Evolutionary conservation across 768 basidiomycete genomes (phyloP).

Genomic region (Lactarius hengduanensis): DNA sequence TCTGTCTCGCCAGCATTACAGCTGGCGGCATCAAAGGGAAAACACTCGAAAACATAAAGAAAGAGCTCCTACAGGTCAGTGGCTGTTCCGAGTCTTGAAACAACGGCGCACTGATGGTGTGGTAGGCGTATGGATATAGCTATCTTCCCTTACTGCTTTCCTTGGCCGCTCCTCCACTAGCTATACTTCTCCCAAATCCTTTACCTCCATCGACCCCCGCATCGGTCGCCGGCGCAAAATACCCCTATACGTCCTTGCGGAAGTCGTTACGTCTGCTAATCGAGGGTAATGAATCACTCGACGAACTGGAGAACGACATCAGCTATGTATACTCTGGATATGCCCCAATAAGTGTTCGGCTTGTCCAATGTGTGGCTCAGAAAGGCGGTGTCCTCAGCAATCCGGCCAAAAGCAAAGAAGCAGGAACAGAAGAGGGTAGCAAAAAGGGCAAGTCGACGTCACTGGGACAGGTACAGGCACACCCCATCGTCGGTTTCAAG

Average conservation of each 20-base stretch:
- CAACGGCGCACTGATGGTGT: slow-evolving; percentile 31
- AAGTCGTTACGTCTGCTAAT: slow-evolving; percentile 90
- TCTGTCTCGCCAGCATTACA: slow-evolving; percentile 85
- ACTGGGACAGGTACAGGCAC: slow-evolving; percentile 69
- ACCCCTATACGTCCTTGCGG: slow-evolving; percentile 69
- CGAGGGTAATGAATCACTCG: slow-evolving; percentile 78
- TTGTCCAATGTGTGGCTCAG: slow-evolving; percentile 91
- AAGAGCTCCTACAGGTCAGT: slow-evolving; percentile 80
- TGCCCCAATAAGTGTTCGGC: slow-evolving; percentile 87
- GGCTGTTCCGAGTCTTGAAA: slow-evolving; percentile 16
- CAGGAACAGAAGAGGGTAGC: slow-evolving; percentile 40
- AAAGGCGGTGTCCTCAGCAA: slow-evolving; percentile 88
- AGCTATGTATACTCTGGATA: slow-evolving; percentile 97
- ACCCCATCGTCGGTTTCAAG: slow-evolving; percentile 95
- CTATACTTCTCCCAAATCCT: slow-evolving; percentile 65
- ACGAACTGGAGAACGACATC: slow-evolving; percentile 90
- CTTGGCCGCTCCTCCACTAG: slow-evolving; percentile 62
- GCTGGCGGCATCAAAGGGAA: slow-evolving; percentile 86
- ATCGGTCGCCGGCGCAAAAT: slow-evolving; percentile 48
- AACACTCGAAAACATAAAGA: slow-evolving; percentile 81
- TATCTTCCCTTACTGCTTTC: slow-evolving; percentile 66
- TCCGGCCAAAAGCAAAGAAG: slow-evolving; percentile 59
- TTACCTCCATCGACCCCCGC: slow-evolving; percentile 52
- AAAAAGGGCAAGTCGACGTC: slow-evolving; percentile 40
- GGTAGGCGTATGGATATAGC: slow-evolving; percentile 74